Evolutionary conservation across 805 yeast genomes (phyloP).

Genomic region (Sporopachydermia lactativora): DNA sequence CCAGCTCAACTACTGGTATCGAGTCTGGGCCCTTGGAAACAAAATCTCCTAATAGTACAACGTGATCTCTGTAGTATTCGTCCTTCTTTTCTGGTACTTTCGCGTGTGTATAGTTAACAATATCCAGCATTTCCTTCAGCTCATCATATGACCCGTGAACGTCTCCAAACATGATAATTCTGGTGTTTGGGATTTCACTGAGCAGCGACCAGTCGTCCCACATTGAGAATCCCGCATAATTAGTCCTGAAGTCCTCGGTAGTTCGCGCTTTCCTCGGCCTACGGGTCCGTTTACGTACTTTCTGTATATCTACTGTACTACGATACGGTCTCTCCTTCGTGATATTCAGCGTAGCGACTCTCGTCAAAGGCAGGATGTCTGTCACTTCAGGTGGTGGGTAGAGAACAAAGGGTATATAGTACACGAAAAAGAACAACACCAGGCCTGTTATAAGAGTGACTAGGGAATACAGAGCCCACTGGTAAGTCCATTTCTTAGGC

Average conservation of each 20-base stretch:
- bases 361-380: not conserved
- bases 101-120: constrained; percentile 25
- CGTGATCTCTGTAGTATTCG: constrained; percentile 35
- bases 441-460: not conserved
- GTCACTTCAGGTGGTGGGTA: not conserved
- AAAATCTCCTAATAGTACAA: constrained; percentile 74
- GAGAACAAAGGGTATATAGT: not conserved
- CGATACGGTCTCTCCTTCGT: not conserved
- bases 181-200: constrained; percentile 8
- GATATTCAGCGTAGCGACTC: not conserved
- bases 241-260: constrained; percentile 9
- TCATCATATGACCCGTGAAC: constrained; percentile 67
- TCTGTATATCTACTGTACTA: not conserved
- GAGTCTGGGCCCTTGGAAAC: constrained; percentile 76
- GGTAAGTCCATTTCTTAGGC: not conserved
- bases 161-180: constrained; percentile 71
- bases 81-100: not conserved
- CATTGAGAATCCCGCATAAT: constrained; percentile 7
- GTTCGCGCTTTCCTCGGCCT: too few relatives aligned
- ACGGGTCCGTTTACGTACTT: not conserved
- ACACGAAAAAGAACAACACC: not conserved
- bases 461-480: not conserved
- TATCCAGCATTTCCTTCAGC: constrained; percentile 36
- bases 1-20: constrained; percentile 48
- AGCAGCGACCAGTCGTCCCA: not conserved